These are phyloP conservation scores for Hypoxylon perforatum DNA, from an alignment of 495 filamentous ascomycete species.

Conservation along the genomic window DNA sequence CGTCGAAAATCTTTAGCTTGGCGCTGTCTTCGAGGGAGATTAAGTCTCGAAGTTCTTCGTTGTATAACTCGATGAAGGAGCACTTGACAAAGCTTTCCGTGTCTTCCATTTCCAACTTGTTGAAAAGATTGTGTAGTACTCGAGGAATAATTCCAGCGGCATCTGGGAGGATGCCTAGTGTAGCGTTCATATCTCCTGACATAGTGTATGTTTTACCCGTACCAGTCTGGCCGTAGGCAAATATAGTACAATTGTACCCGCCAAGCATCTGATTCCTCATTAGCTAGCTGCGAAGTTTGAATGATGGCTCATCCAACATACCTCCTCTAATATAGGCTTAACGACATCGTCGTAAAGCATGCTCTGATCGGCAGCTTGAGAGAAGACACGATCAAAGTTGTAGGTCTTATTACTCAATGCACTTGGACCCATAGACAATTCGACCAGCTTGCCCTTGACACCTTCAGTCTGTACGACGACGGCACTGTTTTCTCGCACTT, in stretches of 20 bases:
- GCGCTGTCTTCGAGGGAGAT: slow-evolving; percentile 80
- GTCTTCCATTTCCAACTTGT: slow-evolving; percentile 80
- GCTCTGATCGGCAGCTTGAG: slow-evolving; percentile 90
- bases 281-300: background rate
- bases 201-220: slow-evolving; percentile 99
- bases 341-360: slow-evolving; percentile 97
- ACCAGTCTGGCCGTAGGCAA: slow-evolving; percentile 97
- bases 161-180: slow-evolving; percentile 84
- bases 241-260: slow-evolving; percentile 99
- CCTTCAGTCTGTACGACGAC: slow-evolving; percentile 91
- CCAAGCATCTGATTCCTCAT: slow-evolving; percentile 76
- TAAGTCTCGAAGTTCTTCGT: slow-evolving; percentile 93
- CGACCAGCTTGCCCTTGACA: slow-evolving; percentile 81
- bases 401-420: slow-evolving; percentile 96
- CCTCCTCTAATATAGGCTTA: slow-evolving; percentile 89
- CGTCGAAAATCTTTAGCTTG: slow-evolving; percentile 96
- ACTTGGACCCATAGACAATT: slow-evolving; percentile 91
- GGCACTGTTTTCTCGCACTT: slow-evolving; percentile 90
- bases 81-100: slow-evolving; percentile 92
- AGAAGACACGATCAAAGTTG: slow-evolving; percentile 96
- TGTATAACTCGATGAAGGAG: slow-evolving; percentile 98
- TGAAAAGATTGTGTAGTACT: slow-evolving; percentile 85
- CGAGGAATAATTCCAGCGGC: slow-evolving; percentile 94
- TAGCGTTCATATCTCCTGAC: slow-evolving; percentile 96
- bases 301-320: slow-evolving; percentile 50